These are phyloP conservation scores for Penicillium cosmopolitanum DNA, from an alignment of 495 filamentous ascomycete genomes.

Conservation along the genomic window DNA sequence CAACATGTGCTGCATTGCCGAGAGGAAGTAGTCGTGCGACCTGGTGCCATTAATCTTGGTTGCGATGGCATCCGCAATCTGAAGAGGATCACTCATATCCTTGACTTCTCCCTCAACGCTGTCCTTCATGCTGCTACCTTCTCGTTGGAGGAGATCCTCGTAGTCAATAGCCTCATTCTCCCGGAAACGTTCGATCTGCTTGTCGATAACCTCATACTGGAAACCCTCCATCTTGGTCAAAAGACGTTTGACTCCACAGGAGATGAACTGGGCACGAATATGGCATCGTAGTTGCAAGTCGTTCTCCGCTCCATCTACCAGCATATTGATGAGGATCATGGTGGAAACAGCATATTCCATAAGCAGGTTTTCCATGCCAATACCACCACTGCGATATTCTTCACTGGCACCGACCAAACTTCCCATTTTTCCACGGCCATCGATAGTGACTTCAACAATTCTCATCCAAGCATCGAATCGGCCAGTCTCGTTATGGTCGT, in stretches of 20 bases:
- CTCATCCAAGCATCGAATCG: constrained; percentile 99
- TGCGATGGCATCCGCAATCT: constrained; percentile 94
- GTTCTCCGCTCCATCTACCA: constrained; percentile 86
- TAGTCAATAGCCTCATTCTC: constrained; percentile 97
- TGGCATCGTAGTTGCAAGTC: constrained; percentile 92
- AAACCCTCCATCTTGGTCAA: constrained; percentile 97
- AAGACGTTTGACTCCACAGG: constrained; percentile 93
- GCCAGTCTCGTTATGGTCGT: constrained; percentile 87
- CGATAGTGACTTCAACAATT: constrained; percentile 94
- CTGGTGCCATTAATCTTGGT: constrained; percentile 80
- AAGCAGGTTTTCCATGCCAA: constrained; percentile 97
- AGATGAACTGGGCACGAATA: constrained; percentile 93
- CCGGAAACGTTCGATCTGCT: constrained; percentile 93
- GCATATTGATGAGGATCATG: constrained; percentile 93
- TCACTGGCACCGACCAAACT: constrained; percentile 96
- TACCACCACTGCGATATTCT: constrained; percentile 93
- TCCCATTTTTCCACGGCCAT: constrained; percentile 97
- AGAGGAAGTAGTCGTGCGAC: constrained; percentile 93
- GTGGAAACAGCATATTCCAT: constrained; percentile 99
- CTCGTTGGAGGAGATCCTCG: constrained; percentile 92
- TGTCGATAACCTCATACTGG: constrained; percentile 98
- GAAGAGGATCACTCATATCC: constrained; percentile 89
- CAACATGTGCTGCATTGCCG: constrained; percentile 91
- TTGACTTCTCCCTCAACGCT: constrained; percentile 88
- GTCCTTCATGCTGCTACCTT: constrained; percentile 88